A percentile compares a stretch with the other conserved stretches of the same genome.
Conservation (phyloP, 2,329 filamentous ascomycete genomes). For the Aspergillus arachidicola region DNA sequence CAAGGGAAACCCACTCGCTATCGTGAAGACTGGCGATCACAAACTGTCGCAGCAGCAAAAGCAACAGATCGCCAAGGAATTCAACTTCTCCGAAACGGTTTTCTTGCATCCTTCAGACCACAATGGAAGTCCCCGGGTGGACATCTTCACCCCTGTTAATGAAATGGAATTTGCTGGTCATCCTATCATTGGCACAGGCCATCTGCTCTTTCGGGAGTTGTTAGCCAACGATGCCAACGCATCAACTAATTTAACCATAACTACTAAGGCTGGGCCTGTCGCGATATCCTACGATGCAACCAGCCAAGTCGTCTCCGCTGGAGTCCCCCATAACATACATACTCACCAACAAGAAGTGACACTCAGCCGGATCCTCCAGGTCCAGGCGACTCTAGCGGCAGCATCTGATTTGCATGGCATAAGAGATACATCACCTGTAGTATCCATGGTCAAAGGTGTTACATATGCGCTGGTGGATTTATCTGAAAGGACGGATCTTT, state of each 20-base stretch:
- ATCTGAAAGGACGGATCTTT: neutral
- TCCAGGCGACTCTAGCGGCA: neutral
- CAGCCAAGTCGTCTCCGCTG: neutral
- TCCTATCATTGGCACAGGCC: conserved; percentile 57
- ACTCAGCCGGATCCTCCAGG: neutral
- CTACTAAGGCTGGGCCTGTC: neutral
- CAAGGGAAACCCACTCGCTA: conserved; percentile 9
- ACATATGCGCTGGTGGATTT: neutral
- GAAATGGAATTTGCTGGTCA: conserved; percentile 67
- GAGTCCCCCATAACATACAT: conserved; percentile 2
- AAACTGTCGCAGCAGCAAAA: conserved; percentile 55
- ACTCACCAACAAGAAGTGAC: neutral
- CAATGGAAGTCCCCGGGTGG: conserved; percentile 47
- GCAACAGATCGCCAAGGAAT: conserved; percentile 62
- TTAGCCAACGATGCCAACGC: neutral
- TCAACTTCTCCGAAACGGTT: conserved; percentile 66
- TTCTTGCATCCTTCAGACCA: conserved; percentile 56
- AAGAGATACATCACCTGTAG: neutral
- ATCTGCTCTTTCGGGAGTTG: conserved; percentile 33
- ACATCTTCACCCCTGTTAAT: conserved; percentile 60
- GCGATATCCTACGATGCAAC: neutral
- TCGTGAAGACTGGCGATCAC: conserved; percentile 1
- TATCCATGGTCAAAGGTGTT: conserved; percentile 2
- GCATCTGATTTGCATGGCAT: neutral
- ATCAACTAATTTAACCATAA: neutral